Conservation (phyloP, 495 filamentous ascomycete genomes). For the Xylaria curta region DNA sequence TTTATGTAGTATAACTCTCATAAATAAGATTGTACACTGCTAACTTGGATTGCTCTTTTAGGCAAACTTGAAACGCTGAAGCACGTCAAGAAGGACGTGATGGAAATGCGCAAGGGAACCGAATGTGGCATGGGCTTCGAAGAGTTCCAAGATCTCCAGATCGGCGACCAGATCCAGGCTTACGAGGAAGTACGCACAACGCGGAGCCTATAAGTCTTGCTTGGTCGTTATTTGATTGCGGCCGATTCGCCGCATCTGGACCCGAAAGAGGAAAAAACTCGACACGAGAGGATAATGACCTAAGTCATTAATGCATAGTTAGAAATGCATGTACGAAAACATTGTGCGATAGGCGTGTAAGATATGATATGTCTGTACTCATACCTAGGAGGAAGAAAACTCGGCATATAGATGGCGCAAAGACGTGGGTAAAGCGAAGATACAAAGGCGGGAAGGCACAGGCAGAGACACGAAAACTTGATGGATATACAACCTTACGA, state of each 20-base stretch:
- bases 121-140: slow-evolving; percentile 94
- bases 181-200: slow-evolving; percentile 82
- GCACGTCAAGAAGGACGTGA: slow-evolving; percentile 88
- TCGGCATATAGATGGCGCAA: neutral
- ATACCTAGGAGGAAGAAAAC: neutral
- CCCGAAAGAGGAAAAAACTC: neutral
- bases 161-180: slow-evolving; percentile 84
- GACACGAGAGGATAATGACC: neutral
- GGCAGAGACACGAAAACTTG: neutral
- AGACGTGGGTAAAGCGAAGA: neutral
- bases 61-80: slow-evolving; percentile 82
- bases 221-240: neutral
- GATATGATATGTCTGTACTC: slow-evolving; percentile 5
- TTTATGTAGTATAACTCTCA: neutral
- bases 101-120: slow-evolving; percentile 84
- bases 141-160: slow-evolving; percentile 74
- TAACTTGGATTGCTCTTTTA: neutral
- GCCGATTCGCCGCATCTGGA: neutral
- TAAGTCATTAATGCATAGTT: neutral
- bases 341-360: neutral
- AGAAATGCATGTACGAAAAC: neutral
- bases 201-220: slow-evolving; percentile 61
- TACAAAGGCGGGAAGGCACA: neutral
- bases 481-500: neutral
- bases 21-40: neutral